phyloP scores from a whole-genome alignment of 73 alveolate species.

The Paramecium caudatum region DNA sequence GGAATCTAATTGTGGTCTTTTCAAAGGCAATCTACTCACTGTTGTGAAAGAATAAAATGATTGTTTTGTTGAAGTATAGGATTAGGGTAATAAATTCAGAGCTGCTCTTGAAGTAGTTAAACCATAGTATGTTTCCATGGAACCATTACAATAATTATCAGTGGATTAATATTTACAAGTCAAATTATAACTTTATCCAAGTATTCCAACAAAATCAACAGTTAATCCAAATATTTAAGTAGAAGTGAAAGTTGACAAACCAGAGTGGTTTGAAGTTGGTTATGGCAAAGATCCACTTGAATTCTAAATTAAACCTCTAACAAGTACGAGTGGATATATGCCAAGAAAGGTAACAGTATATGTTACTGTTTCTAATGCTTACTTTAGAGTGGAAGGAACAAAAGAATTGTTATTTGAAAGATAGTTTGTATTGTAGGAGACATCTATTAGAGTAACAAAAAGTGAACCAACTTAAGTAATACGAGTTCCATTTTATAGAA shows the following conservation, averaged over 20 bases:
- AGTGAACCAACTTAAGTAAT: neutral
- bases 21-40: neutral
- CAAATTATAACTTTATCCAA: constrained; percentile 5
- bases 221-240: neutral
- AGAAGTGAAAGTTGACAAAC: neutral
- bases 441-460: neutral
- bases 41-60: neutral
- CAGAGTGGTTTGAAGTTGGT: neutral
- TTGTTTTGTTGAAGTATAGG: neutral
- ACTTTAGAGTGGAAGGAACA: neutral
- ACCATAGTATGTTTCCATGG: constrained; percentile 11
- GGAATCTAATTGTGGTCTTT: constrained; percentile 36
- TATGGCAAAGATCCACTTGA: neutral
- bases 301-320: neutral
- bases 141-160: neutral
- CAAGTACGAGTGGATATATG: neutral
- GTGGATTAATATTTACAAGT: neutral
- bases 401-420: constrained; percentile 23
- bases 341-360: neutral
- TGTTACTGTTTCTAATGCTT: neutral
- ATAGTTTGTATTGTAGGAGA: neutral
- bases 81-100: neutral
- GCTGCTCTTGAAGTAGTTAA: neutral
- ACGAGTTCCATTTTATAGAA: neutral
- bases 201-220: neutral